Percentiles rank a stretch among this genome's conserved stretches.
phyloP scores from a whole-genome alignment of 1,139 yeast genomes.

The Blastobotrys persicus region DNA sequence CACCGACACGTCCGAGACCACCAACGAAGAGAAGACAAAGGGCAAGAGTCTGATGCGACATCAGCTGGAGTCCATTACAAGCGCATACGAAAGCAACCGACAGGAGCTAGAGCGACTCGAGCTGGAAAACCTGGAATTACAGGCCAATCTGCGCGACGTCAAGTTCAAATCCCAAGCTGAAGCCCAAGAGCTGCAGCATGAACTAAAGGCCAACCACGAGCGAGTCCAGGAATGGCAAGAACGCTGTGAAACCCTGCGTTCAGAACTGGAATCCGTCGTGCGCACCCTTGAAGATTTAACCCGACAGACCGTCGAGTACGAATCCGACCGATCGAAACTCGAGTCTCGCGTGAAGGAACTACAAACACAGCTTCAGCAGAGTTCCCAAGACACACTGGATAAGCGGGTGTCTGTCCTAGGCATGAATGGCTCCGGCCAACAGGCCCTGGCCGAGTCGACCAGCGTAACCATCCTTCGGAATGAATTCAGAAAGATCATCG shows the following conservation, averaged over 20 bases:
- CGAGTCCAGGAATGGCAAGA: slow-evolving; percentile 34
- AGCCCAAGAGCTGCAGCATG: slow-evolving; percentile 29
- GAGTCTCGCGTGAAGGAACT: slow-evolving; percentile 32
- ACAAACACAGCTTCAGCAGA: slow-evolving; percentile 26
- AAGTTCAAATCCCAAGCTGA: slow-evolving; percentile 33
- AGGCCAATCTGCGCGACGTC: slow-evolving; percentile 36
- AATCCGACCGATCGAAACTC: slow-evolving; percentile 34
- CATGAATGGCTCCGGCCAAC: slow-evolving; percentile 4
- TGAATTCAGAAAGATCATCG: slow-evolving; percentile 67
- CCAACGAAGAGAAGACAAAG: slow-evolving; percentile 15
- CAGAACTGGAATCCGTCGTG: slow-evolving; percentile 35
- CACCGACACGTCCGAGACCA: neutral
- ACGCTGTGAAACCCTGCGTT: slow-evolving; percentile 33
- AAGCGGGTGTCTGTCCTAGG: slow-evolving; percentile 28
- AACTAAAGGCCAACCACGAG: slow-evolving; percentile 29
- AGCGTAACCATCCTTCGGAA: slow-evolving; percentile 49
- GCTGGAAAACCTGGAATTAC: slow-evolving; percentile 37
- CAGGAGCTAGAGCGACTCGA: slow-evolving; percentile 34
- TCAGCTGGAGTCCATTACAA: slow-evolving; percentile 25
- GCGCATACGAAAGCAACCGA: slow-evolving; percentile 29
- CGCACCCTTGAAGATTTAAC: slow-evolving; percentile 39
- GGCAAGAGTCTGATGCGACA: slow-evolving; percentile 23
- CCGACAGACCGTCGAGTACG: slow-evolving; percentile 38
- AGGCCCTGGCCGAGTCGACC: slow-evolving; percentile 21
- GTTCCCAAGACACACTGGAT: slow-evolving; percentile 23